Conservation (phyloP, 2,329 filamentous ascomycete genomes). For the Ustilaginoidea virens region DNA sequence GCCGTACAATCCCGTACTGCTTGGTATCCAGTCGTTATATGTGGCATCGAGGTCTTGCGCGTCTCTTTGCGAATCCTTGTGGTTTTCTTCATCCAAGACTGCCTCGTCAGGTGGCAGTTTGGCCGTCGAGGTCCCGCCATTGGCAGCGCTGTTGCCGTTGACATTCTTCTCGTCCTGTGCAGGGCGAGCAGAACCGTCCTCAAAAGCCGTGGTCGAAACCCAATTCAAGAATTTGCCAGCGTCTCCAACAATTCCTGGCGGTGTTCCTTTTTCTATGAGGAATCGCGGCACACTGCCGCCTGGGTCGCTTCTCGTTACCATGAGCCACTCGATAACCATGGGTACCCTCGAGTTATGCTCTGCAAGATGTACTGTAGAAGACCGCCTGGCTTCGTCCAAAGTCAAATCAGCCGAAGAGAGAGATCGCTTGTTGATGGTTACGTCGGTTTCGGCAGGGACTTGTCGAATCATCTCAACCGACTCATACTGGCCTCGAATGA, state of each 20-base stretch:
- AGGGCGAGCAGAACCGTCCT: slow-evolving; percentile 6
- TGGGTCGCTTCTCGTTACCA: slow-evolving; percentile 81
- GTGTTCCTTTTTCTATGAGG: slow-evolving; percentile 82
- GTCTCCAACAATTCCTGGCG: slow-evolving; percentile 63
- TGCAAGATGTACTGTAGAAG: slow-evolving; percentile 8
- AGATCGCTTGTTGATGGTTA: slow-evolving; percentile 15
- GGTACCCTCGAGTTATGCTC: slow-evolving; percentile 18
- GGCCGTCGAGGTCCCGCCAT: background rate
- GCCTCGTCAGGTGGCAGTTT: background rate
- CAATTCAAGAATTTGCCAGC: slow-evolving; percentile 72
- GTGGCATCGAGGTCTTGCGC: slow-evolving; percentile 6
- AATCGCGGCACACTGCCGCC: slow-evolving; percentile 79
- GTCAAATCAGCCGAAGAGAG: slow-evolving; percentile 17
- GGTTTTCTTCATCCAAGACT: background rate
- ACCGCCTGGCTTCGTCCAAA: slow-evolving; percentile 13
- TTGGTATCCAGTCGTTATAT: slow-evolving; percentile 18
- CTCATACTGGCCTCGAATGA: slow-evolving; percentile 76
- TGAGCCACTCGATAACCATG: slow-evolving; percentile 63
- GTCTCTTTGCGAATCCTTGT: background rate
- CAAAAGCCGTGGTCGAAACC: slow-evolving; percentile 30
- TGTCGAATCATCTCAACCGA: slow-evolving; percentile 85
- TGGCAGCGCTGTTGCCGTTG: background rate
- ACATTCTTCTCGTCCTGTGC: background rate
- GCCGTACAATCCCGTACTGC: slow-evolving; percentile 35
- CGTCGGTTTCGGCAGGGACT: slow-evolving; percentile 41